These are phyloP conservation scores for Ploettnerulaceae sp. DNA, from an alignment of 2,329 filamentous ascomycete species.

Conservation along the genomic window DNA sequence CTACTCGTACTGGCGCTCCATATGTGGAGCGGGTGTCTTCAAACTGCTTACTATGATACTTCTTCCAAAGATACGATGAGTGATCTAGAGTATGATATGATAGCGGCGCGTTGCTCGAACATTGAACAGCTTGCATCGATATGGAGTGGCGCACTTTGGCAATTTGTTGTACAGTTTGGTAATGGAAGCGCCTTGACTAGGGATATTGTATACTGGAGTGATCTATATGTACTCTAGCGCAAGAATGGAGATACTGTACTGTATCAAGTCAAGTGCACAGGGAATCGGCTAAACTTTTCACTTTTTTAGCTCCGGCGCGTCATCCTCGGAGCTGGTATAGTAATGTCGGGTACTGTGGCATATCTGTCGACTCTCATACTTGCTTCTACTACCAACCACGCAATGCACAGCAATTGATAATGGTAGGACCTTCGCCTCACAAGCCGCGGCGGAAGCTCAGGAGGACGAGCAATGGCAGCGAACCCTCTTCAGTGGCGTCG, in stretches of 20 bases:
- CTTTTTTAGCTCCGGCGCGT: neutral
- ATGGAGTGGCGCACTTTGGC: too few species aligned
- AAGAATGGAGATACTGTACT: neutral
- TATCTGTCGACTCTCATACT: neutral
- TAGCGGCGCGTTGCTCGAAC: too few species aligned
- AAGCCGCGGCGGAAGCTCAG: slow-evolving; percentile 56
- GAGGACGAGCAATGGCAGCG: slow-evolving; percentile 41
- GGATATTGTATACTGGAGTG: too few species aligned
- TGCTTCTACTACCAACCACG: neutral
- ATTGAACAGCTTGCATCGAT: too few species aligned
- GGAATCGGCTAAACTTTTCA: neutral
- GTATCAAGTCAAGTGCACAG: neutral
- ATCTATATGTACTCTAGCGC: too few species aligned
- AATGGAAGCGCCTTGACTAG: too few species aligned
- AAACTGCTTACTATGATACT: too few species aligned
- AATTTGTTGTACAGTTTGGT: too few species aligned
- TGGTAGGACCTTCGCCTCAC: slow-evolving; percentile 49
- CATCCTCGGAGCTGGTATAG: neutral
- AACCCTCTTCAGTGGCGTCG: slow-evolving; percentile 21
- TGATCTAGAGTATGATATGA: too few species aligned
- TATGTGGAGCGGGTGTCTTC: too few species aligned
- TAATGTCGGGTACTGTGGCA: neutral
- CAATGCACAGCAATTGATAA: slow-evolving; percentile 35
- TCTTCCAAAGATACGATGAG: too few species aligned
- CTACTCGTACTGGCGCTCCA: too few species aligned